Base-by-base conservation (phyloP, 2,329 filamentous ascomycete genomes). In the Aspergillus calidoustus region DNA sequence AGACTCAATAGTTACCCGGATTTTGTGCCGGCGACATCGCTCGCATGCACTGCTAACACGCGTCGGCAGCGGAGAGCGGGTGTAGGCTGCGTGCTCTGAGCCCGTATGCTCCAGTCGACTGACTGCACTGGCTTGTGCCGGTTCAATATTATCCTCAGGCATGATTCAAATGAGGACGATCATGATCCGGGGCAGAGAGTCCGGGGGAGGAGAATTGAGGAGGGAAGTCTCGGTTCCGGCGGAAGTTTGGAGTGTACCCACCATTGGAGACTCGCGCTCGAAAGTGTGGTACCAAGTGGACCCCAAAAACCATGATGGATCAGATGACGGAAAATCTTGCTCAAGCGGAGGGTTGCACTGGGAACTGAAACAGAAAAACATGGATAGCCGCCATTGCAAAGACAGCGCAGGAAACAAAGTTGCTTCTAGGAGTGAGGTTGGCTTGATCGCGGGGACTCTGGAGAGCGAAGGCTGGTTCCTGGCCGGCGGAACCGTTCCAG, bases 1-100 rank as follows among this genome's bases (percentile, higher is more conserved):
- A 15, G 11, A 41, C 11, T 15, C 11, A 38, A 38, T 17, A 13
- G 59, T 22, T 68, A 73, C 72, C 57, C 74, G 63, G 46, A 68
- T 67, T 64, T 75, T 75, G 59, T 76, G 71, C 55, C 64, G 73
- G 44, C 66, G 71, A 54, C 66, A 75, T 65, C 69, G 64, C 62
- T 69, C 71, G 56, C 67, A 76, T 0, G 74, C 74, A 44, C 60
- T 70, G 54, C 68, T 73, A 50, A 72, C 69, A 56, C 69, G 68
- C 13, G 69, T 72, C 5, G 71, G 71, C 49, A 67, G 51, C 2
- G 54, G 54, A 3, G 54, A 49, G 28, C 54, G 54, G 28, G 48
- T 34, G 31, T 57, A 28, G 46, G n/a, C 5, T n/a, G 28, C 17
- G 9, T 25, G 34, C 4, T 41, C 34, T 13, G 34, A 15, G 34